These are phyloP conservation scores for Coniferiporia weirii DNA, from an alignment of 1,284 basidiomycete species.

Conservation along the genomic window DNA sequence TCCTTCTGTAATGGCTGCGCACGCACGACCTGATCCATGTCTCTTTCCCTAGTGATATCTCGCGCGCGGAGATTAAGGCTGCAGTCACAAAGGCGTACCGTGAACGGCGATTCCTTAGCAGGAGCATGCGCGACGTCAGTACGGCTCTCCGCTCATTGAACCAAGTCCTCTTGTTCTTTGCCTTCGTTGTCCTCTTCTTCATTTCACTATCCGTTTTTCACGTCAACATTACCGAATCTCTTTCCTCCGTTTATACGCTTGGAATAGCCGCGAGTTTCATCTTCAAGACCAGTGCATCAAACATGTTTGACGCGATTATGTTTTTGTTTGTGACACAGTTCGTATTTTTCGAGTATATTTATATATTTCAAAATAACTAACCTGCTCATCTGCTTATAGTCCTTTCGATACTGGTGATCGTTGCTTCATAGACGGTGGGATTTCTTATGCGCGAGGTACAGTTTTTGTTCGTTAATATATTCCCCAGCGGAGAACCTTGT, in stretches of 20 bases:
- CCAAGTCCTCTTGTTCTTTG: conserved; percentile 55
- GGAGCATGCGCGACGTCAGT: conserved; percentile 69
- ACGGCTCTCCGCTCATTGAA: conserved; percentile 59
- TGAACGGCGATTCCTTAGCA: conserved; percentile 64
- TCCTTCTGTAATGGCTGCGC: background rate
- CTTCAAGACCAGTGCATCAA: conserved; percentile 66
- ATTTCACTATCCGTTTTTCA: conserved; percentile 68
- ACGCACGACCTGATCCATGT: background rate
- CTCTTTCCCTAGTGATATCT: conserved; percentile 45
- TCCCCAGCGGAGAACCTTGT: conserved; percentile 55
- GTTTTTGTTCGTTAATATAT: background rate
- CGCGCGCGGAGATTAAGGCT: conserved; percentile 72
- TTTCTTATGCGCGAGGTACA: background rate
- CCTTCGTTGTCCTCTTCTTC: conserved; percentile 62
- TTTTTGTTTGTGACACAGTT: conserved; percentile 77
- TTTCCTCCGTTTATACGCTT: conserved; percentile 66
- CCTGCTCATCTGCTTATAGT: conserved; percentile 31
- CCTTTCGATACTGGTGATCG: conserved; percentile 76
- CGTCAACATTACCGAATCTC: conserved; percentile 51
- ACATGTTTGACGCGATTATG: conserved; percentile 72
- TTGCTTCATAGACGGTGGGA: conserved; percentile 59
- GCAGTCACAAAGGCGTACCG: conserved; percentile 69
- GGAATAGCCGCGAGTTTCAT: conserved; percentile 69
- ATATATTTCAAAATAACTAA: conserved; percentile 23
- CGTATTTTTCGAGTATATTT: conserved; percentile 24